Evolutionary conservation across 2,329 filamentous ascomycete genomes (phyloP), one percentile per base, ranked within the genome.

Genomic region (Lasiodiplodia sp.): DNA sequence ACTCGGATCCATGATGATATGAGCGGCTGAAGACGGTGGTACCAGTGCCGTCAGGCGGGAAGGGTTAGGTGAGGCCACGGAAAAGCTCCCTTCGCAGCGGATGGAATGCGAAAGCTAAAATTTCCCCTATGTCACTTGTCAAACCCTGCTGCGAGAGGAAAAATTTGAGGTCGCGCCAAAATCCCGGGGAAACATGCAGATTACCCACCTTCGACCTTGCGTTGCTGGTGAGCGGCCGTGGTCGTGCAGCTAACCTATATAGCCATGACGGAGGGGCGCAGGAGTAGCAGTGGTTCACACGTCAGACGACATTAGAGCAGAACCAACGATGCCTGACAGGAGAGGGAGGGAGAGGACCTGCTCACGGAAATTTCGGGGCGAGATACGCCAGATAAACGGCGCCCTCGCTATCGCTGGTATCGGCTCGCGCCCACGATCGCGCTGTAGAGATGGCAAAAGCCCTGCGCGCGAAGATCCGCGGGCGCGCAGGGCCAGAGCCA

Each of bases 231-330:
- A 23, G 44, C 60, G 18, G 18, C 28, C n/a, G 18, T 31, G 57
- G 18, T 62, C 16, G 14, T 34, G 47, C 60, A 64, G 60, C 60
- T n/a, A 52, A 25, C 11, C 58, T 52, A 64, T 64, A 52, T 64
- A 28, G 18, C 44, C 60, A 64, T 64, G 44, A 47, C 47, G 60
- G 55, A 58, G 10, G 34, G 34, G 23, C 51, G 60, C 60, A 38
- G 60, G n/a, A 64, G 58, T 14, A 14, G 44, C 40, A 63, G 37
- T 28, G 47, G 47, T 16, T 23, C 21, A 34, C 44, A 52, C 60
- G 60, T 64, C 47, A 64, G 60, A 38, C 51, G 47, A 28, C 47
- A 31, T 47, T 38, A 18, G 40, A 44, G 40, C 40, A 44, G 40
- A 44, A 8, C 40, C n/a, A 40, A 18, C 23, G 23, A 23, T 23